phyloP scores from a whole-genome alignment of 2,329 filamentous ascomycete species.

The Alternaria ventricosa region DNA sequence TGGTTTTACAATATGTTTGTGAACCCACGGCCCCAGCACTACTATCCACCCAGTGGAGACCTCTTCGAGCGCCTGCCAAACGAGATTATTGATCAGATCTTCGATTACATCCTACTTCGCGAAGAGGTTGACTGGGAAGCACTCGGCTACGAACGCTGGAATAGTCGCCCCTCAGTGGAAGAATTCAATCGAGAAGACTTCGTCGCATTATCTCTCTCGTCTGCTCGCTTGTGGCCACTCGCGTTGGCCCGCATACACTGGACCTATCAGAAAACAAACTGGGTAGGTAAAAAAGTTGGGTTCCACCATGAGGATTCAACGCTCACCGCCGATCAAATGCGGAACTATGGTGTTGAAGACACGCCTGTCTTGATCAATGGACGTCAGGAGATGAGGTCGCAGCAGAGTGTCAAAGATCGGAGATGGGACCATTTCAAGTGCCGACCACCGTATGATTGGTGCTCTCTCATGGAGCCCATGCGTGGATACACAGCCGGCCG shows the following conservation, averaged over 20 bases:
- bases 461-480: too few relatives aligned
- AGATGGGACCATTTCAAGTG: neutral
- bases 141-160: too few relatives aligned
- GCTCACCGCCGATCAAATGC: neutral
- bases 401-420: neutral
- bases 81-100: too few relatives aligned
- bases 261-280: conserved; percentile 3
- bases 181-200: conserved; percentile 1
- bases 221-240: conserved; percentile 8
- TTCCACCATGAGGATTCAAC: neutral
- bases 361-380: neutral
- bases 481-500: neutral
- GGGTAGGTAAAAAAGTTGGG: conserved; percentile 10
- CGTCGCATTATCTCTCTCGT: conserved; percentile 11
- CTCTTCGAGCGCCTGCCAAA: too few relatives aligned
- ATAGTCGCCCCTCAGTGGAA: too few relatives aligned
- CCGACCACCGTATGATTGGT: too few relatives aligned
- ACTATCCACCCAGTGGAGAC: too few relatives aligned
- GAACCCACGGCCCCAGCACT: too few relatives aligned
- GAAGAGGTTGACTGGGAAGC: too few relatives aligned
- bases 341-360: neutral
- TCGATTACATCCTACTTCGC: too few relatives aligned
- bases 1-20: too few relatives aligned
- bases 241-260: conserved; percentile 8
- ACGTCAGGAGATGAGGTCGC: neutral